Evolutionary conservation across 2,329 filamentous ascomycete genomes (phyloP), one percentile per base, ranked within the genome.

Genomic region (Talaromyces verruculosus): DNA sequence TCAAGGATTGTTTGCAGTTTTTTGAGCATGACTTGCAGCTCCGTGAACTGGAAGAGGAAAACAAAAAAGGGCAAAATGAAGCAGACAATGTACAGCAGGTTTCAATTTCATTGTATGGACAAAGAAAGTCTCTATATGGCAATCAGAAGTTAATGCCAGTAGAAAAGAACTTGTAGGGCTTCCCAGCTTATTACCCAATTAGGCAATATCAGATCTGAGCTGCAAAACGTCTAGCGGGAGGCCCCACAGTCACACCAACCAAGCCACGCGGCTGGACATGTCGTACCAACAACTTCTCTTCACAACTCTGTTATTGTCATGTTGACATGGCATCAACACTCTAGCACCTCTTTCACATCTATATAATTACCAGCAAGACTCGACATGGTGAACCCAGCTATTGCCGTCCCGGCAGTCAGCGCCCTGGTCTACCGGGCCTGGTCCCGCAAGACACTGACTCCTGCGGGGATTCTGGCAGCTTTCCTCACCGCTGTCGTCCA

Each of bases 371-470:
- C 22, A 39, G 13, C 13, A 30, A 33, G 25, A 55, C 11, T 33
- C 39, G 25, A 62, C 61, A 70, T 66, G 28, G 83, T 83, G 79
- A 80, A 81, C 67, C 76, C 79, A 11, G 70, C 77, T 63, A 75
- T 83, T 65, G 79, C 80, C 35, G 69, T 81, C 10, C 79, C 81
- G 0, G 73, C 77, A 2, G 89, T 85, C 17, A 71, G 85, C 67
- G 83, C 83, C 67, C 84, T 93, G 70, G 81, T 89, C 64, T 86
- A 87, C 71, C 85, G 91, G 67, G 89, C 91, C 39, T 87, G 87
- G 79, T 87, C 85, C 57, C 88, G 88, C 71, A 89, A 91, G 65
- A 93, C 90, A 28, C 85, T 99, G 45, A 98, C 94, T 0, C 87
- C 89, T 0, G 80, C 84, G 6, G 94, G 93, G 67, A 87, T 97